phyloP scores from a whole-genome alignment of 164 flowering plant genomes.

The Stephania japonica region DNA sequence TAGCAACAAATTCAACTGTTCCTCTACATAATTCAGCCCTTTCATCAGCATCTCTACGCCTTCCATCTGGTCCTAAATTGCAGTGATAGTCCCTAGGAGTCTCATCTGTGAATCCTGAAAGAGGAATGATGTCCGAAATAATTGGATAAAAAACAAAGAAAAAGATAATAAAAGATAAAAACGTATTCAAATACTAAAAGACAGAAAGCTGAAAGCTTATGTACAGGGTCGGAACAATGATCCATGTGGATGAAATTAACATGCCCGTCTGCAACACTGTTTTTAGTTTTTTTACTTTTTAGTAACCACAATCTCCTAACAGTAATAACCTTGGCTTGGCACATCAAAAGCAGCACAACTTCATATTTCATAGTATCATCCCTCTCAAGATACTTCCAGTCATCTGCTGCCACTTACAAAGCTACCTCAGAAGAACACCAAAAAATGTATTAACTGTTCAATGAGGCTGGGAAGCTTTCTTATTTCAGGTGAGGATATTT shows the following conservation, averaged over 20 bases:
- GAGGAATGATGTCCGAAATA: constrained; percentile 8
- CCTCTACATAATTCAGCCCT: constrained; percentile 97
- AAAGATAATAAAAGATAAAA: not conserved
- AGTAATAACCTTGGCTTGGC: not conserved
- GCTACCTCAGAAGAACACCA: not conserved
- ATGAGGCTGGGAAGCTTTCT: not conserved
- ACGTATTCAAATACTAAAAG: not conserved
- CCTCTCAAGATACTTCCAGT: not conserved
- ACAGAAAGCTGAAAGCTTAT: not conserved
- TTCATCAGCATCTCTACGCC: constrained; percentile 99
- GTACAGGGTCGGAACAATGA: not conserved
- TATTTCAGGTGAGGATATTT: not conserved
- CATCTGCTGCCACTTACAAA: not conserved
- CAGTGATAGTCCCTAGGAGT: constrained; percentile 98
- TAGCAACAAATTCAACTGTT: constrained; percentile 97
- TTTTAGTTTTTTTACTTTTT: no score
- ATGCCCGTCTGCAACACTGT: not conserved
- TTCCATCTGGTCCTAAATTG: constrained; percentile 96
- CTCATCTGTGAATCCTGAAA: constrained; percentile 85
- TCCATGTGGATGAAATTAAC: not conserved
- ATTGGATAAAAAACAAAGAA: not conserved
- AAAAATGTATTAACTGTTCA: not conserved
- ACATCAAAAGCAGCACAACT: not conserved
- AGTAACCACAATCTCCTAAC: no score
- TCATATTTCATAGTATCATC: not conserved